These are phyloP conservation scores for Cyberlindnera subsufficiens DNA, from an alignment of 805 yeast genomes.

Conservation along the genomic window DNA sequence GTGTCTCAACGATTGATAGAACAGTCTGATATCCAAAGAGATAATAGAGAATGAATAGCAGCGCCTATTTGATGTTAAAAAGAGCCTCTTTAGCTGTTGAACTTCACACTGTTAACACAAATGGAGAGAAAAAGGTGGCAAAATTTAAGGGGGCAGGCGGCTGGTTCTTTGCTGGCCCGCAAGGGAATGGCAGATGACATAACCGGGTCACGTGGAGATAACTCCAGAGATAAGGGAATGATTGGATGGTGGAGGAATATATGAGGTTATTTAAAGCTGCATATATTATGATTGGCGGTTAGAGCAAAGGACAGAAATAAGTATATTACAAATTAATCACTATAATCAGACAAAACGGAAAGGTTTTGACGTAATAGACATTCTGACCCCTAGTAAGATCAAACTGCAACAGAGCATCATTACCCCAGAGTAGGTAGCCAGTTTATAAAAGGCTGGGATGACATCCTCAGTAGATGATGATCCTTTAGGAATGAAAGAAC, in stretches of 20 bases:
- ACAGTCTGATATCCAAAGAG: no score
- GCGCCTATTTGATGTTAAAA: no score
- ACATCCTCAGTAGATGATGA: conserved; percentile 3
- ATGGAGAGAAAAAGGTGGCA: conserved; percentile 1
- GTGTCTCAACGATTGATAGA: background rate
- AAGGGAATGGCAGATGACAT: background rate
- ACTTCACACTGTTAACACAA: background rate
- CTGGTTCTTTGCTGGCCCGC: background rate
- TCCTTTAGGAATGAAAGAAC: conserved; percentile 17
- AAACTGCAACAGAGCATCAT: conserved; percentile 9
- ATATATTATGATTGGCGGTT: no score
- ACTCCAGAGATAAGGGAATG: background rate
- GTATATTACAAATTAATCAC: background rate
- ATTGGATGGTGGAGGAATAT: no score
- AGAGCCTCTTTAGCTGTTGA: background rate
- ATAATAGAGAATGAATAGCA: no score
- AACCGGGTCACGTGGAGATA: background rate
- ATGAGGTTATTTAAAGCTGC: no score
- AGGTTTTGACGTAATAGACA: conserved; percentile 9
- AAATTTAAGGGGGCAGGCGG: background rate
- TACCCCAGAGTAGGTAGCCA: conserved; percentile 16
- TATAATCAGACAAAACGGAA: conserved; percentile 11
- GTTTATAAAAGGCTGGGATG: conserved; percentile 11
- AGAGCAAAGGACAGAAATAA: no score
- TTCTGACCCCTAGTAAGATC: conserved; percentile 9